Base-by-base conservation (phyloP, 768 basidiomycete species). In the Xerocomus potaroensis region DNA sequence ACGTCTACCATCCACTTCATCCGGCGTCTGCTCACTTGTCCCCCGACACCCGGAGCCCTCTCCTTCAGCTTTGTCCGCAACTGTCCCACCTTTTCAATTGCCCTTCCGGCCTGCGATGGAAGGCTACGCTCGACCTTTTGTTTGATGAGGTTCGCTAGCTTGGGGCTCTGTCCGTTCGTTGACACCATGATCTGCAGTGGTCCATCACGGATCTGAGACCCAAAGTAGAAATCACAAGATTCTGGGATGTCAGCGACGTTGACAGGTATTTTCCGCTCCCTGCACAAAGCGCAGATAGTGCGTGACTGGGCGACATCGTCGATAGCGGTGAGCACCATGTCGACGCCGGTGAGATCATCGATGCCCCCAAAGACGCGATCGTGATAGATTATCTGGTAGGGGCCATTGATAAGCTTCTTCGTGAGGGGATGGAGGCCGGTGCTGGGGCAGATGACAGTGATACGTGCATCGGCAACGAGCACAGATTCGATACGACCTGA, bases 161-260 rank as follows among this genome's bases (percentile, higher is more conserved):
- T 84, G 2, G 96, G 96, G 11, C 91, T 89, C 57, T 88, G 83
- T 26, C 96, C 96, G 50, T 90, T 90, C 4, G 96, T 98, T 15
- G 91, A 94, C 42, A 99, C 83, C 87, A 98, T 87, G 53, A 99
- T 81, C 68, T 96, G 93, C 19, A 99, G 71, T 0, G 94, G n/a
- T 1, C 95, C 94, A 50, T 83, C 78, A 24, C 91, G 84, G 49
- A 97, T 82, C 64, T 91, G 89, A 3, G 91, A 87, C 41, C 96
- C 96, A 69, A 98, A 99, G 73, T 94, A 98, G 62, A 99, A 99
- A 68, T 99, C 95, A 74, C 96, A 99, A 34, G 84, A 79, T 35
- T 88, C 82, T 3, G 96, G 96, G 49, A 97, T 87, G 70, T 99
- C 96, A 31, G 96, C 96, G 50, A 92, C 91, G 67, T 99, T 99